Conservation (phyloP, 176 grass and related monocot species). For the Chrysopogon serrulatus region DNA sequence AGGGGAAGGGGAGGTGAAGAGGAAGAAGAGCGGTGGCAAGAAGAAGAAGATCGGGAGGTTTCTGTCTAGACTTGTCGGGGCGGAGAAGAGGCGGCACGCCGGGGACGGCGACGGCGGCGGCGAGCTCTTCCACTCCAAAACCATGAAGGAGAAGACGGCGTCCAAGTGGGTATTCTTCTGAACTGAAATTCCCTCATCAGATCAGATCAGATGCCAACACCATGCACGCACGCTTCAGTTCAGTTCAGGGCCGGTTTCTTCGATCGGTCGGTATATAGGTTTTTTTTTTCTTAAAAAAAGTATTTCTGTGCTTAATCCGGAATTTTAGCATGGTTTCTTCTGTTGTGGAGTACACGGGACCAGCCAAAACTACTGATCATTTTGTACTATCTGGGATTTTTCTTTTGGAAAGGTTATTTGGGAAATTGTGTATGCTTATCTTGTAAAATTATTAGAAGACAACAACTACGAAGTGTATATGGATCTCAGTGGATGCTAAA, state of each 20-base stretch:
- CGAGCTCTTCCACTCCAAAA: slow-evolving; percentile 67
- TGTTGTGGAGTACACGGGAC: slow-evolving; percentile 1
- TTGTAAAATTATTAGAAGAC: background rate
- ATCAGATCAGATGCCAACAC: background rate
- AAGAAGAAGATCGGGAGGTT: slow-evolving; percentile 81
- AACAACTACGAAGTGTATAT: background rate
- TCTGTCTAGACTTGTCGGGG: slow-evolving; percentile 65
- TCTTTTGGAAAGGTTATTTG: background rate
- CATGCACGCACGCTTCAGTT: background rate
- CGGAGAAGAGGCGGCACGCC: slow-evolving; percentile 38
- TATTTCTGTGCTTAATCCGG: slow-evolving; percentile 33
- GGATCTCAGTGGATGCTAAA: background rate
- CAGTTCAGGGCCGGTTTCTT: background rate
- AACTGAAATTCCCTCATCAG: background rate
- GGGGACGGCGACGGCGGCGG: slow-evolving; percentile 30
- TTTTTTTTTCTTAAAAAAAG: no score
- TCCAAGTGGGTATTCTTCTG: slow-evolving; percentile 80
- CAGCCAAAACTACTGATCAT: background rate
- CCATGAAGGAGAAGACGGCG: slow-evolving; percentile 77
- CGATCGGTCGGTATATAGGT: background rate
- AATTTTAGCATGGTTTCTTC: background rate
- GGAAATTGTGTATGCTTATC: background rate
- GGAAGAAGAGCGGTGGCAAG: slow-evolving; percentile 70
- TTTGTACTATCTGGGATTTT: background rate
- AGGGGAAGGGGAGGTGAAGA: slow-evolving; percentile 50